Base-by-base conservation (phyloP, 495 filamentous ascomycete species). In the Penicillium angulare region DNA sequence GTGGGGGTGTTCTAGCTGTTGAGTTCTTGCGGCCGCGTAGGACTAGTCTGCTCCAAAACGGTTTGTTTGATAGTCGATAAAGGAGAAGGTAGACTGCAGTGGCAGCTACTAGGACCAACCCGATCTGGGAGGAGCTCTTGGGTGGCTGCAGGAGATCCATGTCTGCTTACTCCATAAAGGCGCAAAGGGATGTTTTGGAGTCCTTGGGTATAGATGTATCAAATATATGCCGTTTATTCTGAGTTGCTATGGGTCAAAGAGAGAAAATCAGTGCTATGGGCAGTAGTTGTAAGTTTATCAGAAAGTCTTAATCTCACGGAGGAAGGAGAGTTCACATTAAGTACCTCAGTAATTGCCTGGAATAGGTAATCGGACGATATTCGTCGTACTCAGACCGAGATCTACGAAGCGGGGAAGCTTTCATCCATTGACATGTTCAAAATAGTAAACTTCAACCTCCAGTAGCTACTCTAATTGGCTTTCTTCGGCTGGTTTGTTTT, bases 1-100 rank as follows among this genome's bases (percentile, higher is more conserved):
- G 76, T 22, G 81, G 80, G 34, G 83, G 81, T 16, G 79, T 84
- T 47, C 63, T 72, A 16, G 83, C 64, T 49, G 55, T 68, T 47
- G 64, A 75, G 32, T 51, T 56, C 55, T 43, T 67, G 57, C 63
- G 74, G 52, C 50, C 58, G 52, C 54, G 73, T 55, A 57, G 54
- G 42, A 32, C 59, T 26, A 56, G 10, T 45, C 53, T 43, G 41
- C 10, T 46, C n/a, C 53, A 24, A 16, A 63, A 4, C 3, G 52
- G 21, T 22, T 53, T 67, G 22, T 36, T 34, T 18, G 33, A 43
- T 27, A 41, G 5, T 29, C 46, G 38, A 5, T 40, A 49, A 17
- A 61, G 21, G 24, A 53, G 16, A 12, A 61, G 16, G 29, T 53
- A 66, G n/a, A 64, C 20, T 10, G 53, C 65, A 16, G 50, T 59